Conservation (phyloP, 768 basidiomycete genomes). For the Inosperma sp. region DNA sequence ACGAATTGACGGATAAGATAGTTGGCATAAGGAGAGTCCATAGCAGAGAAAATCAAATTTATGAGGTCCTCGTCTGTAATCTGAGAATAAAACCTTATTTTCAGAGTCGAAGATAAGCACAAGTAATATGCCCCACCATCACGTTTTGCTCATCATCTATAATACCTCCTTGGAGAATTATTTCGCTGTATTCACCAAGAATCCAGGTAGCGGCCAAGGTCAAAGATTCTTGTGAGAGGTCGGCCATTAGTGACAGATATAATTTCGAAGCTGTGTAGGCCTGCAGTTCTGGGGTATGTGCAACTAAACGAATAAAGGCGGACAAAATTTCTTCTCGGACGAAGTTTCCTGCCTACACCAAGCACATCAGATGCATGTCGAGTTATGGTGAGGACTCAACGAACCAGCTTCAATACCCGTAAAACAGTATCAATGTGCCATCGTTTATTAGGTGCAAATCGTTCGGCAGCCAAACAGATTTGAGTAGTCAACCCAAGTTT, state of each 20-base stretch:
- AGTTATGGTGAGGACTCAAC: constrained; percentile 23
- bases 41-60: constrained; percentile 78
- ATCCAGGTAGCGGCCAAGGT: constrained; percentile 94
- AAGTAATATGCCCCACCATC: constrained; percentile 41
- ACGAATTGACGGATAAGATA: constrained; percentile 89
- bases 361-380: not conserved
- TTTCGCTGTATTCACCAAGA: constrained; percentile 93
- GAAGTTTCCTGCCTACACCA: constrained; percentile 86
- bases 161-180: constrained; percentile 80
- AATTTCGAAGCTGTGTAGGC: constrained; percentile 91
- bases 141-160: constrained; percentile 68
- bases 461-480: constrained; percentile 90
- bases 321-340: constrained; percentile 95
- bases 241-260: constrained; percentile 79
- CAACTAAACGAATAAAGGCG: constrained; percentile 91
- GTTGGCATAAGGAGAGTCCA: constrained; percentile 94
- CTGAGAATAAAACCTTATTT: constrained; percentile 32
- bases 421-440: constrained; percentile 99
- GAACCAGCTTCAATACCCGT: constrained; percentile 83
- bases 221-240: constrained; percentile 95
- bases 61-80: constrained; percentile 78
- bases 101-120: not conserved
- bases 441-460: constrained; percentile 94
- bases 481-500: constrained; percentile 98
- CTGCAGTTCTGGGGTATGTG: constrained; percentile 95